Evolutionary conservation across 441 rosid species (phyloP).

Genomic region (Theobroma grandiflorum): DNA sequence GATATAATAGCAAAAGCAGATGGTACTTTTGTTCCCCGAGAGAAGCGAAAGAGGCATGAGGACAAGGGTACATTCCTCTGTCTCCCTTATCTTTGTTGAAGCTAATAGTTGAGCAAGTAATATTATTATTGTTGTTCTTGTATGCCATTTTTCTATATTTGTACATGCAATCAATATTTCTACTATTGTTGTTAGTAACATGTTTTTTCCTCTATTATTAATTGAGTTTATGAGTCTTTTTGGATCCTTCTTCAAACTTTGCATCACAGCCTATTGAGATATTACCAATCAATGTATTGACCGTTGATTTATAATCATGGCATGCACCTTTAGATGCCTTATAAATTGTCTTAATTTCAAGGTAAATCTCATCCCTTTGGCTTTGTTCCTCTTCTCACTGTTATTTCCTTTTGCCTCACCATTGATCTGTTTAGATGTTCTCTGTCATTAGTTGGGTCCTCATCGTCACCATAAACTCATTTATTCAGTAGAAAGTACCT

Average conservation of each 20-base stretch:
- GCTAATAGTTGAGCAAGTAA: not conserved
- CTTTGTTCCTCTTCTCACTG: not conserved
- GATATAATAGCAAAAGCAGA: conserved; percentile 94
- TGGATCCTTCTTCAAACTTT: not conserved
- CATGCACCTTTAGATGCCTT: not conserved
- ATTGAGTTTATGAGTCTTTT: not conserved
- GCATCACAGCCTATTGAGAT: not conserved
- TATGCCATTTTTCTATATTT: not conserved
- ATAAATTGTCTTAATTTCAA: not conserved
- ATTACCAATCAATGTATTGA: not conserved
- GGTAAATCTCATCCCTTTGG: not conserved
- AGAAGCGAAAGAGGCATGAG: conserved; percentile 88
- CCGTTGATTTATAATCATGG: not conserved
- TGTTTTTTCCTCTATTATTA: not conserved
- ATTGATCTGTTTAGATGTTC: not conserved
- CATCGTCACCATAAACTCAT: not conserved
- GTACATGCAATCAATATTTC: not conserved
- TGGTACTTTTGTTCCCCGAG: conserved; percentile 95
- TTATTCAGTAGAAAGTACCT: no score
- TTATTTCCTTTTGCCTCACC: not conserved
- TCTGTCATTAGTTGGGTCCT: conserved; percentile 1
- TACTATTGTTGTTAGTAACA: not conserved
- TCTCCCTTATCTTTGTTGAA: not conserved
- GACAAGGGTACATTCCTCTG: conserved; percentile 69
- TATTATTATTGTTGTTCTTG: not conserved